Base-by-base conservation (phyloP, 441 rosid species). In the Pelargonium citronellum region DNA sequence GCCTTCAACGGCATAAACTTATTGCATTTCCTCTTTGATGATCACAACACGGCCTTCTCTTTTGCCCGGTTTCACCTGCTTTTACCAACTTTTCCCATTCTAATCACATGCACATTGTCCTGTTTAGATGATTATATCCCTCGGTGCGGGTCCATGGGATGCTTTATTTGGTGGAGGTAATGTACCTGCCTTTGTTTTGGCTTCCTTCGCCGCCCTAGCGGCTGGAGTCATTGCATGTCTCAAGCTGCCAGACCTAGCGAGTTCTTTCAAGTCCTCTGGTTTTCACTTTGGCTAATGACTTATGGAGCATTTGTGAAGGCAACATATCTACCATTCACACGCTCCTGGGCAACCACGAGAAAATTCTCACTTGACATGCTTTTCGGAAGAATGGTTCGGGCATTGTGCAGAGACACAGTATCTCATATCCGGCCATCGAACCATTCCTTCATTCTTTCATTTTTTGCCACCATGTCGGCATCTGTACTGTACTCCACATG, bases 121-220 rank as follows among this genome's bases (percentile, higher is more conserved):
- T 75, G 17, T 73, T 39, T 72, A 90, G 97, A 91, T 91, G 95
- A 77, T 90, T 67, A 81, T 90, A 67, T 91, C 99, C 13, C 79
- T 94, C n/a, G 97, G 95, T 34, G 95, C 91, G 39, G 98, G 97
- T 74, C 98, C 94, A 34, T 91, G 96, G 97, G 97, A 94, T 82
- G 95, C 90, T 7, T 77, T 90, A 65, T 94, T 94, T 72, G 98
- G 97, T 62, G 98, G 97, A 73, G 99, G 99, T 55, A 94, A 94
- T 76, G 76, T 89, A 76, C 99, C 99, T 12, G 99, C 99, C n/a
- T 94, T 90, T 72, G 84, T 87, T 65, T 66, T 94, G 78, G 95
- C 97, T 41, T 83, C 96, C 49, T 44, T 82, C 7, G 79, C 80
- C 65, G 95, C 97, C 34, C 87, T 91, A 15, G 91, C 89, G 0